These are phyloP conservation scores for Phytopythium oedochilum DNA, from an alignment of 352 stramenopile genomes.

Conservation along the genomic window DNA sequence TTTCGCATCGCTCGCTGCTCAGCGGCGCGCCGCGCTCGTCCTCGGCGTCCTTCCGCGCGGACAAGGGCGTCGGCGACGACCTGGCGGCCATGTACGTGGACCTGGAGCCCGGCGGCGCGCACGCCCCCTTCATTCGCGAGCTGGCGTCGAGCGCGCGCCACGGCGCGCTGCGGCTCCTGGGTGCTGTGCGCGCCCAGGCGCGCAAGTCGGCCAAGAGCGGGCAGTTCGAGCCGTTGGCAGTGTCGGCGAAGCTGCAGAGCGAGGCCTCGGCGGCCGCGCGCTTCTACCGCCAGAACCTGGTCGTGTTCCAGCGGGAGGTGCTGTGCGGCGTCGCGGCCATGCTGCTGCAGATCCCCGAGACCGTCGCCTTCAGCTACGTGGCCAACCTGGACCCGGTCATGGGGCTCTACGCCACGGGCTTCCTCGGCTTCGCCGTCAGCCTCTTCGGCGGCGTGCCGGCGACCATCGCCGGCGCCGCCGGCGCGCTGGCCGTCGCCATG, in stretches of 20 bases:
- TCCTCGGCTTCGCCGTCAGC: constrained; percentile 86
- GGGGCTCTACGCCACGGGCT: constrained; percentile 90
- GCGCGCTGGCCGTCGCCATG: constrained; percentile 91
- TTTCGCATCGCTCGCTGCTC: constrained; percentile 6
- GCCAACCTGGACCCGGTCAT: constrained; percentile 85
- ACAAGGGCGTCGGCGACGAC: not conserved
- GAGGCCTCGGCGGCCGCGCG: constrained; percentile 21
- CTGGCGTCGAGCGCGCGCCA: constrained; percentile 2
- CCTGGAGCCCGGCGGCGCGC: not conserved
- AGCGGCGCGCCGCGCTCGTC: constrained; percentile 1
- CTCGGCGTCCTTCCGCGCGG: not conserved
- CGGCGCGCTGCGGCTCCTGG: not conserved
- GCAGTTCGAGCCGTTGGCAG: not conserved
- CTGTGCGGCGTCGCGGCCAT: constrained; percentile 87
- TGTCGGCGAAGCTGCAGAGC: constrained; percentile 14
- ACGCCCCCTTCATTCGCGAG: not conserved
- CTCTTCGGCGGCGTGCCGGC: constrained; percentile 85
- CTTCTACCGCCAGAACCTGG: constrained; percentile 55
- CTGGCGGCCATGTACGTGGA: constrained; percentile 1
- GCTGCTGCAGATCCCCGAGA: constrained; percentile 93
- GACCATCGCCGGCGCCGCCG: constrained; percentile 86
- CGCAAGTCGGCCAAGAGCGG: not conserved
- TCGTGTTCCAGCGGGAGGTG: constrained; percentile 66
- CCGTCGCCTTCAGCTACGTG: constrained; percentile 92
- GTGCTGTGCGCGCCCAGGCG: not conserved